Evolutionary conservation across 75 land plant genomes (phyloP).

Genomic region (Adiantum capillusveneris): DNA sequence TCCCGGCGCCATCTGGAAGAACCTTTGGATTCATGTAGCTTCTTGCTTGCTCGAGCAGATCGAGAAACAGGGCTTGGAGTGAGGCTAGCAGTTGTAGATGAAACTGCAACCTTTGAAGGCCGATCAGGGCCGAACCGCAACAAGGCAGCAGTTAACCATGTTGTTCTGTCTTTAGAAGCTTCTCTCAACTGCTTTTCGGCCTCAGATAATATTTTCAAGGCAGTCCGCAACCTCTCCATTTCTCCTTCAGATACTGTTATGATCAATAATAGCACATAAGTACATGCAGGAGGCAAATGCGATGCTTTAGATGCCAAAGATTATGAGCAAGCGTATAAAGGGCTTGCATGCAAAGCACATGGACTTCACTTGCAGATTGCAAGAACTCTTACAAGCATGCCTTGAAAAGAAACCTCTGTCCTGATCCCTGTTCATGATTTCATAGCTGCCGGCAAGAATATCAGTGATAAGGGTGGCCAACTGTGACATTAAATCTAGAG

Average conservation of each 20-base stretch:
- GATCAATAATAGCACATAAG: background rate
- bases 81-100: conserved; percentile 18
- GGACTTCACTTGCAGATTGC: background rate
- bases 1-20: background rate
- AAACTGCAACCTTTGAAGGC: background rate
- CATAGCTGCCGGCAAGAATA: conserved; percentile 63
- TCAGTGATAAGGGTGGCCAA: conserved; percentile 69
- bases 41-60: background rate
- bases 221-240: conserved; percentile 27
- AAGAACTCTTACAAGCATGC: conserved; percentile 35
- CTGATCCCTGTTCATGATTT: conserved; percentile 10
- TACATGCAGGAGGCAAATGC: background rate
- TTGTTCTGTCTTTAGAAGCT: conserved; percentile 24
- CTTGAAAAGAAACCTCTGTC: conserved; percentile 20
- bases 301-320: background rate
- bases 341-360: too few relatives aligned
- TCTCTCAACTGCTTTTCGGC: conserved; percentile 31
- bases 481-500: conserved; percentile 67
- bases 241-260: conserved; percentile 24
- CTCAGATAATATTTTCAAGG: conserved; percentile 32
- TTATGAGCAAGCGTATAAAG: too few relatives aligned
- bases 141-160: conserved; percentile 40
- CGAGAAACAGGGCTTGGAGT: conserved; percentile 11
- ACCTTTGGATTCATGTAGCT: background rate
- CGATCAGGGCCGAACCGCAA: conserved; percentile 27